Percentiles rank a stretch among this genome's conserved stretches.
Conservation (phyloP, 306 rosid genomes). For the Malus fusca region DNA sequence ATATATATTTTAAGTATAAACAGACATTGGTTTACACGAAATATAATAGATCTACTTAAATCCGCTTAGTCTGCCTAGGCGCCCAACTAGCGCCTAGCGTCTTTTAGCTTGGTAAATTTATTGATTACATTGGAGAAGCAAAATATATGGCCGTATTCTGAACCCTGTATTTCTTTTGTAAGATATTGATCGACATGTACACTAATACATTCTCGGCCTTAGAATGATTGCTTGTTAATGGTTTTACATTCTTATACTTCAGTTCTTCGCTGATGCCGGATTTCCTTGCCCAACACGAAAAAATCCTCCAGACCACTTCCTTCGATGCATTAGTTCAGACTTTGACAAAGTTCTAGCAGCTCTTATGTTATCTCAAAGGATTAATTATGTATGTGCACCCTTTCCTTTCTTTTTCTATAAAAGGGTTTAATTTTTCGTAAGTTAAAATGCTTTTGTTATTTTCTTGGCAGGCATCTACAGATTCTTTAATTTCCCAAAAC, state of each 20-base stretch:
- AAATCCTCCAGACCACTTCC: constrained; percentile 27
- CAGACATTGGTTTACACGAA: too few species aligned
- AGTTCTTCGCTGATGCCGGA: constrained; percentile 19
- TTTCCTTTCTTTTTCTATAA: too few species aligned
- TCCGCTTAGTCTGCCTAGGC: too few species aligned
- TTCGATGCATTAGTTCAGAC: constrained; percentile 25
- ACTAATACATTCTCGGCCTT: too few species aligned
- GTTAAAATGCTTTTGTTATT: background rate
- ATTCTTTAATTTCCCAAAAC: background rate
- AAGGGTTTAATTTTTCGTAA: background rate
- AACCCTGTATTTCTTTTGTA: too few species aligned
- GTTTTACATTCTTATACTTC: background rate
- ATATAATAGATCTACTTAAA: too few species aligned
- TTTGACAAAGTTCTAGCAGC: constrained; percentile 3
- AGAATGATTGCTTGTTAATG: too few species aligned
- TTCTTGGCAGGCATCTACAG: constrained; percentile 12
- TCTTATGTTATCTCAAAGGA: background rate
- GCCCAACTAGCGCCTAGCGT: too few species aligned
- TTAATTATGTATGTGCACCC: background rate
- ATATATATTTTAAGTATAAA: too few species aligned
- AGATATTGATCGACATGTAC: too few species aligned
- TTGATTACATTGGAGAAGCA: background rate
- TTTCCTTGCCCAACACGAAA: constrained; percentile 19
- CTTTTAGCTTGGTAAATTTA: background rate
- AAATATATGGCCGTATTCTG: background rate